Evolutionary conservation across 495 filamentous ascomycete genomes (phyloP), one percentile per base, ranked within the genome.

Genomic region (Tuber borchii): DNA sequence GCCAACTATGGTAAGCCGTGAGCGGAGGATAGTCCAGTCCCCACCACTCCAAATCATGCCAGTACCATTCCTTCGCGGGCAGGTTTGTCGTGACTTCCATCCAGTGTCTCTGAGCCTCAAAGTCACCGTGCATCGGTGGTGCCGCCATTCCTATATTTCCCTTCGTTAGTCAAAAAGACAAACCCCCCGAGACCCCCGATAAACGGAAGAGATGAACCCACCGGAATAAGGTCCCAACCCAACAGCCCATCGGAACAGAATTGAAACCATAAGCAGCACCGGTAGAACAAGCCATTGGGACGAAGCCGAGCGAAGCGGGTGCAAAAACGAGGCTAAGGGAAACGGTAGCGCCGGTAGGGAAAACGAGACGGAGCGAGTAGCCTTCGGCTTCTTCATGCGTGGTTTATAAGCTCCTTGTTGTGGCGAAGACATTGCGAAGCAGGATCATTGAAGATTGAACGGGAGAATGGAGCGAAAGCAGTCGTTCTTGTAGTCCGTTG

Each of bases 31-130:
- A 99, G 83, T 99, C 95, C 74, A 99, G 87, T 0, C 95, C 95
- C 95, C 95, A 99, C 90, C 96, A 99, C 79, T 95, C 87, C 73
- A 98, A 85, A 83, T 99, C 93, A 84, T 97, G 93, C 82, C 94
- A 96, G 84, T 99, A 98, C 96, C 95, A 99, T 82, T 95, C 92
- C 7, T 92, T 93, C 61, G 97, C 87, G 14, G 95, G 96, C 6
- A 99, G 87, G 75, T 95, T 89, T 20, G 88, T 91, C 2, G 96
- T 97, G 77, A 97, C 88, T 81, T 98, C 95, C 95, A 98, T 97
- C 95, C 95, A 99, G 82, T 99, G 95, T 79, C 95, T 85, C 83
- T 99, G 95, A 10, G 96, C 95, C 84, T 99, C 95, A 83, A 97
- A 97, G 83, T 99, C 95, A 73, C 95, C 95, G 80, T 96, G 90